Base-by-base conservation (phyloP, 306 rosid genomes). In the Comarum palustre region DNA sequence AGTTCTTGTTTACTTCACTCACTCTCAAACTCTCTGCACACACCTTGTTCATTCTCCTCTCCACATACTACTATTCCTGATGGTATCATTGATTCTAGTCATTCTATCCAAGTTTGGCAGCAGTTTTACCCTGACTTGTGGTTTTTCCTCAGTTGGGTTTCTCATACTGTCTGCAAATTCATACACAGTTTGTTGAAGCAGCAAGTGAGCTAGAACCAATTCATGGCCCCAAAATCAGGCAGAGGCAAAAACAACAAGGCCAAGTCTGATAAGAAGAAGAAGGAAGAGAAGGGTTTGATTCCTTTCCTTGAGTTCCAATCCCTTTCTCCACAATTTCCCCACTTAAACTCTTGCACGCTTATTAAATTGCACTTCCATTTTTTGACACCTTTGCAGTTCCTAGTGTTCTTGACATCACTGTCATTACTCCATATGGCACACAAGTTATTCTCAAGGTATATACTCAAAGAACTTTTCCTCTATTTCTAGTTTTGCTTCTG, bases 181-280 rank as follows among this genome's bases (percentile, higher is more conserved):
- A 3, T 32, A 14, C 12, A 27, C n/a, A 29, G 54, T 25, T 51
- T 66, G 8, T 38, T 50, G 12, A 29, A 29, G 66, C 22, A 65
- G 32, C 20, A 55, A 76, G 16, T 59, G 43, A 66, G 4, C 14
- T 43, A 38, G 41, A 38, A 45, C 64, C 47, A 70, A 34, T 50
- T 42, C 43, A 91, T 94, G 98, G 96, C 97, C 55, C 98, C 98
- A 39, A 91, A 64, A 74, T 91, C 98, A n/a, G 90, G 89, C 1
- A 86, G 86, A 82, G 91, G 98, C 15, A 94, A 87, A 76, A 75
- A 88, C 39, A 88, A 76, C 83, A 94, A 77, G 80, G 80, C 92
- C 25, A 94, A 89, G 81, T 71, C 92, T 3, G 98, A 94, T 24
- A 94, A 83, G 93, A 94, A 87, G 97, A 94, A 88, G 81, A 94